phyloP scores from a whole-genome alignment of 1,284 basidiomycete genomes.

The Erythrobasidium hasegawianum region DNA sequence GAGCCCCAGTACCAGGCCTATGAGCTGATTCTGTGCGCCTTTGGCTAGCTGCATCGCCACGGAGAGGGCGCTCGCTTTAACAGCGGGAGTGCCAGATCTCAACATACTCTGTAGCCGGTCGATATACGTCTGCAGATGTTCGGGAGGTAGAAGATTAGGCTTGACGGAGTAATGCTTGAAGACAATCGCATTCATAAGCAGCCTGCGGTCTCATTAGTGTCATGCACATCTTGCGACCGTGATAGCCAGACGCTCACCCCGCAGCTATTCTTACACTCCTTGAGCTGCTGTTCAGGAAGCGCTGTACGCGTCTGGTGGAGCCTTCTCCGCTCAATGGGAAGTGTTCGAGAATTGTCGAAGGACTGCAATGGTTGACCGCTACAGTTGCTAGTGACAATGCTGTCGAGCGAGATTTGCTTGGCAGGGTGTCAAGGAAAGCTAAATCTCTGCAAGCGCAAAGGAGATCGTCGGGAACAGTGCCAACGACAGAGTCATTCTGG shows the following conservation, averaged over 20 bases:
- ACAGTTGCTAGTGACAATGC: too few species aligned
- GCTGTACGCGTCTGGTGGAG: too few species aligned
- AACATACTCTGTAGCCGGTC: not conserved
- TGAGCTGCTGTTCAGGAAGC: slow-evolving; percentile 2
- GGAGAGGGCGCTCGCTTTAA: not conserved
- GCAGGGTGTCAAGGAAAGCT: too few species aligned
- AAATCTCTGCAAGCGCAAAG: too few species aligned
- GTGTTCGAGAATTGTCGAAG: too few species aligned
- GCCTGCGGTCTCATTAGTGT: not conserved
- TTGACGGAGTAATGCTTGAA: not conserved
- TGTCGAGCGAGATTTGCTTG: too few species aligned
- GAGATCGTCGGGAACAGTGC: too few species aligned
- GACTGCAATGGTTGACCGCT: too few species aligned
- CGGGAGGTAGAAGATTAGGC: not conserved
- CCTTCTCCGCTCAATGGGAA: too few species aligned
- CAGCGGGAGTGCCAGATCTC: not conserved
- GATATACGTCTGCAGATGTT: not conserved
- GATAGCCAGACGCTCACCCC: not conserved
- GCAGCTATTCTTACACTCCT: slow-evolving; percentile 15
- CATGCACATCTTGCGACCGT: not conserved
- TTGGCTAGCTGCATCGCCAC: not conserved
- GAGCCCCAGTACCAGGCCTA: slow-evolving; percentile 13
- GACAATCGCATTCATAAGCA: not conserved
- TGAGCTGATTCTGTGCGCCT: not conserved
- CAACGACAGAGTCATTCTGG: too few species aligned